Base-by-base conservation (phyloP, 305 asterid genomes). In the Nicotiana rustica region DNA sequence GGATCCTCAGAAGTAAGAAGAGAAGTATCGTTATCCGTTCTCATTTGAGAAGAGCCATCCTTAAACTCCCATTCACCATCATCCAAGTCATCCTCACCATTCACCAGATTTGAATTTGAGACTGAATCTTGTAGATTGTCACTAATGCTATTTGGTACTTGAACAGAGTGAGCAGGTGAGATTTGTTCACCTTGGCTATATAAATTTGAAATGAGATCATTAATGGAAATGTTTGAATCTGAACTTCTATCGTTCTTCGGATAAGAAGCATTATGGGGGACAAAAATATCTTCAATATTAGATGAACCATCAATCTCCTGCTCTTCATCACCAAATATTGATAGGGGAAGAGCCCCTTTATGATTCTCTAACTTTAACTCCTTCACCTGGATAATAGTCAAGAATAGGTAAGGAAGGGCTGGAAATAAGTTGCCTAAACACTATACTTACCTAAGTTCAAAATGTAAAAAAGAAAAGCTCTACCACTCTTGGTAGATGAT, bases 291-390 rank as follows among this genome's bases (percentile, higher is more conserved):
- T 80, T 81, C 89, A 82, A 81, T 77, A 80, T 89, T 92, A 62
- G 83, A 84, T 71, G 88, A 86, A 77, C 81, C 88, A 80, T 86
- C 91, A 62, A 36, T 75, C 84, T 88, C 93, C 77, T 86, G 88
- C 83, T 92, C 97, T 86, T 91, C 92, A 62, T 81, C 86, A 5
- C 95, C 95, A 84, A 91, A 92, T 83, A 94, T 86, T 62, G 96
- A 91, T 73, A 94, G 88, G 52, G 93, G 94, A 83, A 94, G 84
- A 17, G 94, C 89, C 61, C 88, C 90, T 83, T 79, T 84, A 65
- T 84, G 88, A 81, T 85, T 67, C 77, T 89, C 87, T 60, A 19
- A 85, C 81, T 67, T 80, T 18, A 69, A 77, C 82, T 87, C 90
- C 60, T 85, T 90, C 84, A 83, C 95, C 97, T 93, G 81, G 84